These are phyloP conservation scores for Stachybotrys elegans DNA, from an alignment of 2,329 filamentous ascomycete genomes.

Conservation along the genomic window DNA sequence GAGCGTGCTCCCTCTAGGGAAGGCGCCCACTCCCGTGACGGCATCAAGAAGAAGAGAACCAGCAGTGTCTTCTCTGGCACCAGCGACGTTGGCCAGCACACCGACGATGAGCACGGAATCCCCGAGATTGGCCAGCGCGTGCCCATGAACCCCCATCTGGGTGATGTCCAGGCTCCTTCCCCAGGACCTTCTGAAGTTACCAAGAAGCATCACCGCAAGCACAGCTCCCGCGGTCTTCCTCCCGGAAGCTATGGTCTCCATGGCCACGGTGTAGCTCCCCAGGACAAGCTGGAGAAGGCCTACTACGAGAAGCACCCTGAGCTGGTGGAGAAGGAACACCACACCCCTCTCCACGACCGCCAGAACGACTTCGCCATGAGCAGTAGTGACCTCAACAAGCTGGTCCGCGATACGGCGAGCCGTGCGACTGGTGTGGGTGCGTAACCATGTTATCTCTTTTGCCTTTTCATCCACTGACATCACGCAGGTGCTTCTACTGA, in stretches of 20 bases:
- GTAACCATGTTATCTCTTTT: slow-evolving; percentile 16
- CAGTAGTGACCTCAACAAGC: slow-evolving; percentile 83
- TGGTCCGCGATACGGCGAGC: slow-evolving; percentile 68
- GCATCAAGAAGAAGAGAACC: slow-evolving; percentile 64
- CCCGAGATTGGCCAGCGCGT: slow-evolving; percentile 90
- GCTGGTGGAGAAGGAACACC: slow-evolving; percentile 67
- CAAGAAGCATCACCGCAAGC: slow-evolving; percentile 63
- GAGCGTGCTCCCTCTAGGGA: slow-evolving; percentile 36
- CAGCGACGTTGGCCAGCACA: slow-evolving; percentile 42
- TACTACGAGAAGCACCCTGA: slow-evolving; percentile 95
- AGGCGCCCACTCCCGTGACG: too few species aligned
- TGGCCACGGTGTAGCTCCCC: slow-evolving; percentile 71
- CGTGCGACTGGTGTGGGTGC: slow-evolving; percentile 48
- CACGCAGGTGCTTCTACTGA: slow-evolving; percentile 56
- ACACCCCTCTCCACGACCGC: slow-evolving; percentile 48
- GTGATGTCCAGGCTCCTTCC: slow-evolving; percentile 93
- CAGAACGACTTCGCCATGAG: slow-evolving; percentile 76
- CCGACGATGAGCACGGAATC: slow-evolving; percentile 78
- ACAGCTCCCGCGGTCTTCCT: slow-evolving; percentile 66
- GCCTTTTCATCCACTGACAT: slow-evolving; percentile 16
- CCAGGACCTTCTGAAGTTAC: slow-evolving; percentile 54
- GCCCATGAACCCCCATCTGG: slow-evolving; percentile 87
- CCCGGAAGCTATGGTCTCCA: slow-evolving; percentile 92
- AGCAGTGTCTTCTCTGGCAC: slow-evolving; percentile 52
- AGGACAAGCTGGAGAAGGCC: slow-evolving; percentile 81